These are phyloP conservation scores for Chaetomium sp. DNA, from an alignment of 2,329 filamentous ascomycete species.

Conservation along the genomic window DNA sequence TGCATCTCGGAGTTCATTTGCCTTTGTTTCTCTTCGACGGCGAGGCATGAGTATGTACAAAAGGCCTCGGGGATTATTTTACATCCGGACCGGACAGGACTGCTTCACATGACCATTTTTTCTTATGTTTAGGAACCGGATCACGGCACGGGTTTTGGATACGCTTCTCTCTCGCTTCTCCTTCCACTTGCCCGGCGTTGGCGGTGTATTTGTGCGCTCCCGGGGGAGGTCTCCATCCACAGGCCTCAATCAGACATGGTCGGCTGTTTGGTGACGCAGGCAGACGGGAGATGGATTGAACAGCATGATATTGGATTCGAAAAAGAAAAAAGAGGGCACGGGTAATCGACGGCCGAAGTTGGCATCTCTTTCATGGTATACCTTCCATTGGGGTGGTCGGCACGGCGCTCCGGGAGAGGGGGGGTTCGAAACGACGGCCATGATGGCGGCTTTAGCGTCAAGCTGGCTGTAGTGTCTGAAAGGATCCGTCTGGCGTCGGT, in stretches of 20 bases:
- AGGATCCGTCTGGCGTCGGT: background rate
- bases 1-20: conserved; percentile 22
- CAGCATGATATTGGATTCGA: conserved; percentile 17
- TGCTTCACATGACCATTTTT: conserved; percentile 3
- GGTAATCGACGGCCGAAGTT: conserved; percentile 10
- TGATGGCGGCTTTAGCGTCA: conserved; percentile 5
- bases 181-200: conserved; percentile 17
- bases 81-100: background rate
- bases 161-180: background rate
- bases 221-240: background rate
- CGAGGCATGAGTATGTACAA: conserved; percentile 9
- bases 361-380: conserved; percentile 3
- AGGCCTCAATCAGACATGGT: conserved; percentile 1
- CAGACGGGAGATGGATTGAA: background rate
- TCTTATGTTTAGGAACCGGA: conserved; percentile 16
- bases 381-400: background rate
- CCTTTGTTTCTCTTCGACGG: background rate
- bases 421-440: background rate
- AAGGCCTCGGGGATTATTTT: background rate
- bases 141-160: conserved; percentile 22
- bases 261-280: conserved; percentile 1
- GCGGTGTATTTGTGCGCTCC: conserved; percentile 7
- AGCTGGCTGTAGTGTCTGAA: background rate
- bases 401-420: background rate
- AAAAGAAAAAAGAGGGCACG: background rate